Percentiles rank a stretch among this genome's conserved stretches.
Evolutionary conservation across 768 basidiomycete species (phyloP).

Genomic region (Naganishia friedmannii): DNA sequence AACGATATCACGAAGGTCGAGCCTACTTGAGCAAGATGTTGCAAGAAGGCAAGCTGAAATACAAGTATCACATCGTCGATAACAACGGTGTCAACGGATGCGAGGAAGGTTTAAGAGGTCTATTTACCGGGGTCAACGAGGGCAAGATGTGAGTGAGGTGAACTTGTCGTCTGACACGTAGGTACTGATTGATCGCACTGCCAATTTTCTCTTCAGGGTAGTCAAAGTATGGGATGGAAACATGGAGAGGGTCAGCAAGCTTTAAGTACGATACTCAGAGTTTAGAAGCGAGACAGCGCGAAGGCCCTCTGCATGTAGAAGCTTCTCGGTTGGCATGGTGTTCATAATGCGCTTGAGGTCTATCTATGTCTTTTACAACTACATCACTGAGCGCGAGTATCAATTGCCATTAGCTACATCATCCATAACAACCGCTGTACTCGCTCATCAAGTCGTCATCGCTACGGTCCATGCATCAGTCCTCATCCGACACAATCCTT

Average conservation of each 20-base stretch:
- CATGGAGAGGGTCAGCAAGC: slow-evolving; percentile 23
- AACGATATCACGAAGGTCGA: slow-evolving; percentile 41
- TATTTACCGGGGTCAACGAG: slow-evolving; percentile 27
- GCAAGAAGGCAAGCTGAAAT: slow-evolving; percentile 41
- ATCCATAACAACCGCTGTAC: too few relatives aligned
- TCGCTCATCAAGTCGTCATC: not conserved
- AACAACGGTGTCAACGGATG: slow-evolving; percentile 26
- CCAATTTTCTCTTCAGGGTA: not conserved
- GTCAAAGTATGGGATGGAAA: slow-evolving; percentile 32
- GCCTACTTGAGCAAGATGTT: slow-evolving; percentile 42
- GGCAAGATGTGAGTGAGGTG: slow-evolving; percentile 28
- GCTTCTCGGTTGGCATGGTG: too few relatives aligned
- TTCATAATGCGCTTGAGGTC: too few relatives aligned
- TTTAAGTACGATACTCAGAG: too few relatives aligned
- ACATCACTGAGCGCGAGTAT: too few relatives aligned
- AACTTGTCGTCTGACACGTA: too few relatives aligned
- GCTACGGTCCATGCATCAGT: not conserved
- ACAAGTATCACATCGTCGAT: slow-evolving; percentile 42
- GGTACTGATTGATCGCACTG: not conserved
- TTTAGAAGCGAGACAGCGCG: too few relatives aligned
- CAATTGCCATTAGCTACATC: too few relatives aligned
- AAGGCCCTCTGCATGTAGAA: too few relatives aligned
- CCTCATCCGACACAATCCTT: not conserved
- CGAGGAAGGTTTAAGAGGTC: slow-evolving; percentile 24
- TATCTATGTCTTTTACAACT: too few relatives aligned